Evolutionary conservation across 2,329 filamentous ascomycete genomes (phyloP).

Genomic region (Aureobasidium sp.): DNA sequence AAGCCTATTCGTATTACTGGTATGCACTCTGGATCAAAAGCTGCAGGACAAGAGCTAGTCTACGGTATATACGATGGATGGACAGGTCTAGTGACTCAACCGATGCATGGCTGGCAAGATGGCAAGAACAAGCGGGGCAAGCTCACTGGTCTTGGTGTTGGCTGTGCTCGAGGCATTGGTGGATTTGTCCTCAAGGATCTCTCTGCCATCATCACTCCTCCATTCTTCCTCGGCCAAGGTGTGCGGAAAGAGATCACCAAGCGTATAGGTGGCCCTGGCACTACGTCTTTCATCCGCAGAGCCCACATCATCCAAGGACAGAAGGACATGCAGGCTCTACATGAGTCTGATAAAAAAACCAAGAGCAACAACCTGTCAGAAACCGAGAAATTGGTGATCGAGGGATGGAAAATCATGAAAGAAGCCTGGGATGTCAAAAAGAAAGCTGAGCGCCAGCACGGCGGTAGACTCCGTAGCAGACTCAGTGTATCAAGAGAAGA

Average conservation of each 20-base stretch:
- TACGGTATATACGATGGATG: constrained; percentile 73
- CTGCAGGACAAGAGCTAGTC: constrained; percentile 55
- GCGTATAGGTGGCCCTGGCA: constrained; percentile 20
- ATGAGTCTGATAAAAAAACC: constrained; percentile 12
- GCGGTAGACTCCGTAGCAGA: constrained; percentile 17
- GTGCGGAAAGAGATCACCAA: constrained; percentile 70
- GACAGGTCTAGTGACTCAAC: constrained; percentile 72
- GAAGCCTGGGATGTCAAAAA: constrained; percentile 24
- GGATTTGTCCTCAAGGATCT: constrained; percentile 76
- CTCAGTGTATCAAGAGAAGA: constrained; percentile 20
- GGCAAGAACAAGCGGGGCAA: constrained; percentile 21
- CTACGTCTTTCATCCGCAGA: constrained; percentile 21
- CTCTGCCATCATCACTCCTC: constrained; percentile 55
- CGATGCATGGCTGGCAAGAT: constrained; percentile 58
- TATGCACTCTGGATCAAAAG: constrained; percentile 63
- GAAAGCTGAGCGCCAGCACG: constrained; percentile 16
- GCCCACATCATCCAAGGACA: constrained; percentile 25
- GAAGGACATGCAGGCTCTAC: constrained; percentile 21
- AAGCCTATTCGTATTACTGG: constrained; percentile 73
- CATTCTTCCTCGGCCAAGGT: constrained; percentile 76
- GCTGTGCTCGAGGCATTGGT: constrained; percentile 74
- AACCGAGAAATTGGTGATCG: constrained; percentile 17
- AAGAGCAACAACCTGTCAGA: constrained; percentile 15
- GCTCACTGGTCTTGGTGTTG: constrained; percentile 32
- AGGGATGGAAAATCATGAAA: constrained; percentile 26